These are phyloP conservation scores for Pseudonitzschia pungens DNA, from an alignment of 108 stramenopile species.

Conservation along the genomic window DNA sequence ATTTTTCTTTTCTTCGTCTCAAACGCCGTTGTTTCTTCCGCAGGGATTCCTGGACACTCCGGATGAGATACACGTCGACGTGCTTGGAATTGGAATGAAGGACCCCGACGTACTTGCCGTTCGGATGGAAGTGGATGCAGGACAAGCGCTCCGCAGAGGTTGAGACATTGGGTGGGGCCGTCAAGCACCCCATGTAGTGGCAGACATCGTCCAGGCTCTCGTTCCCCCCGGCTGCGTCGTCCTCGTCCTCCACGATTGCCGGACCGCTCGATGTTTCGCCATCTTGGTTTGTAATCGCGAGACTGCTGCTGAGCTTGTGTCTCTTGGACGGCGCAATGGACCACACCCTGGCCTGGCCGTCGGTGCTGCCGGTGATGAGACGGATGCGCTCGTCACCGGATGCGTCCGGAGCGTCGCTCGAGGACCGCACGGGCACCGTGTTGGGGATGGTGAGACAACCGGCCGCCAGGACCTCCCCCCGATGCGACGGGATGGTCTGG, in stretches of 20 bases:
- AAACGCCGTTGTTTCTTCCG: constrained; percentile 86
- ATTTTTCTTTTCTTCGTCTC: constrained; percentile 67
- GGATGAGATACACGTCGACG: constrained; percentile 81
- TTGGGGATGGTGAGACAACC: constrained; percentile 34
- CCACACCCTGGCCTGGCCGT: constrained; percentile 91
- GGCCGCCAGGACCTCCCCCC: constrained; percentile 77
- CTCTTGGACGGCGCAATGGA: constrained; percentile 23
- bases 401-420: constrained; percentile 23
- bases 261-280: constrained; percentile 8
- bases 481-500: constrained; percentile 94
- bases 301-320: neutral
- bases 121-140: constrained; percentile 73
- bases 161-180: constrained; percentile 60
- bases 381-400: constrained; percentile 47
- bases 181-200: constrained; percentile 68
- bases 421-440: constrained; percentile 15
- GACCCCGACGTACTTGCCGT: constrained; percentile 71
- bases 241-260: constrained; percentile 17
- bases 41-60: constrained; percentile 61
- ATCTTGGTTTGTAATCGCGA: constrained; percentile 6
- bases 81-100: constrained; percentile 69
- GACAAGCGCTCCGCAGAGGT: constrained; percentile 63
- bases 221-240: constrained; percentile 23
- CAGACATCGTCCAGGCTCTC: constrained; percentile 56
- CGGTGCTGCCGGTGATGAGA: constrained; percentile 85